Conservation (phyloP, 257 asterid species). For the Cinchona pubescens region DNA sequence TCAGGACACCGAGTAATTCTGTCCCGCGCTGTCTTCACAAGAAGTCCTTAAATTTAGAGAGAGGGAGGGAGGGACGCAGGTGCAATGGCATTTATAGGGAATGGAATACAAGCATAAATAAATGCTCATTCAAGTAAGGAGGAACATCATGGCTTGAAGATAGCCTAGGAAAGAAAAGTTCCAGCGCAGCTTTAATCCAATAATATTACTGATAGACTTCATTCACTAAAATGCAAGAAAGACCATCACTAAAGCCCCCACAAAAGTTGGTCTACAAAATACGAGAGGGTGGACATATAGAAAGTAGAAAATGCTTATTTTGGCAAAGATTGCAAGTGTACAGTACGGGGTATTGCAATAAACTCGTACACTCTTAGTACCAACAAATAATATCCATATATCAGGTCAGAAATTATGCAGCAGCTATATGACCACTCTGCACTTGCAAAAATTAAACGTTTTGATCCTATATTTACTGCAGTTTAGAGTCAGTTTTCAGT, state of each 20-base stretch:
- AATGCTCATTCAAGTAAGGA: neutral
- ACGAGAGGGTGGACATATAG: neutral
- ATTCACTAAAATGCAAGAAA: neutral
- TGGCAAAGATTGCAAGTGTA: neutral
- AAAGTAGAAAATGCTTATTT: neutral
- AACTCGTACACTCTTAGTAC: neutral
- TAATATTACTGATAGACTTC: neutral
- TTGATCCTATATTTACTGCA: neutral
- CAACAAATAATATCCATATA: neutral
- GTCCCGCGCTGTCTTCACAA: neutral
- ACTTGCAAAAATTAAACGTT: too few relatives aligned
- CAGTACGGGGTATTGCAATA: neutral
- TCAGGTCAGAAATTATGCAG: neutral
- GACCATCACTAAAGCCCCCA: neutral
- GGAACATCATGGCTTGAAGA: neutral
- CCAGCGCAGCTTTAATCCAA: neutral
- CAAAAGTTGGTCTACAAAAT: neutral
- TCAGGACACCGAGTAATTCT: neutral
- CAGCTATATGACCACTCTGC: neutral
- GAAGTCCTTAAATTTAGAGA: too few relatives aligned
- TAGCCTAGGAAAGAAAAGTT: neutral
- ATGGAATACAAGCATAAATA: neutral
- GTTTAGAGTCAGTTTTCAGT: neutral
- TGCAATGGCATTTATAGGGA: too few relatives aligned
- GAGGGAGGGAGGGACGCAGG: neutral